Evolutionary conservation across 2,329 filamentous ascomycete species (phyloP), one percentile per base, ranked within the genome.

Genomic region (Aspergillus pseudoglaucus): DNA sequence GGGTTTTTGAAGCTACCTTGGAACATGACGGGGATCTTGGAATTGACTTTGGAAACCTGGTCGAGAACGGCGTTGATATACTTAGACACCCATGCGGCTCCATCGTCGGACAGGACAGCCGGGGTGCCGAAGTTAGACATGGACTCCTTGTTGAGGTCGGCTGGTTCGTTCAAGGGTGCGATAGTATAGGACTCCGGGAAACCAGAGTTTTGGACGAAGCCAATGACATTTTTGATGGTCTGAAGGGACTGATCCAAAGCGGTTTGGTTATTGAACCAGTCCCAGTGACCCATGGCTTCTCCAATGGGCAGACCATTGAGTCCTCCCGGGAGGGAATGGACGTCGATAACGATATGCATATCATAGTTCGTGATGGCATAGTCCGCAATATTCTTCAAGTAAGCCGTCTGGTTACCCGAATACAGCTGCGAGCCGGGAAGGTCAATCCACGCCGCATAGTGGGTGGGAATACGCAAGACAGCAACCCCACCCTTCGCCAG

Each of bases 281-380:
- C 55, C 48, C 51, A 60, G 39, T 61, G 53, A 0, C 58, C 58
- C 1, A 42, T 43, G 3, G 55, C 55, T 41, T 62, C 59, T 25
- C 59, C 60, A 17, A 60, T 60, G 20, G 52, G 49, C 0, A 60
- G 49, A 1, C 60, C 59, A n/a, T 61, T 61, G 0, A 53, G 50
- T 4, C 60, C 59, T 4, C 59, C 60, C 1, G 59, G 59, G 1
- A 63, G 51, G 1, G 55, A 60, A 41, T 63, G 59, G 2, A 62
- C 44, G n/a, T 62, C 59, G 18, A 63, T 18, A 6, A 62, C 47
- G 12, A 63, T 50, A 20, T 59, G 60, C 59, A 62, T 63, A 14
- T 43, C 44, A 27, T 63, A 53, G 22, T 47, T 49, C 2, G 42
- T 35, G 35, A 62, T 61, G 1, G 58, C 59, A 39, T 63, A 53